Evolutionary conservation across 2,329 filamentous ascomycete genomes (phyloP).

Genomic region (Curvularia sp.): DNA sequence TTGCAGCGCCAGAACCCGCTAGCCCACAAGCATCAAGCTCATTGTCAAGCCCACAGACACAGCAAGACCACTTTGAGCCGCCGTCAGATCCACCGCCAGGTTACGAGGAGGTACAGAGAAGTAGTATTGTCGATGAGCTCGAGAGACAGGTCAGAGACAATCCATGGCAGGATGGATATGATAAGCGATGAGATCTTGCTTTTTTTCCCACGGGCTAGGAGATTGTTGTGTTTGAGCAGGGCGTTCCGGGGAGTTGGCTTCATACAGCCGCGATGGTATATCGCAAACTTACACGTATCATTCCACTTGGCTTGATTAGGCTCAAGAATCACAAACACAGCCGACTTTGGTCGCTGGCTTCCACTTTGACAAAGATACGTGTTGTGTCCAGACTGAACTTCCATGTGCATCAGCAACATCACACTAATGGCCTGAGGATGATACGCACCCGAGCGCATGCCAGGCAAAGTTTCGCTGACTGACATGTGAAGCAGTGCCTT

Average conservation of each 20-base stretch:
- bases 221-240: conserved; percentile 30
- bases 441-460: conserved; percentile 5
- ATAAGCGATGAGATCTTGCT: conserved; percentile 23
- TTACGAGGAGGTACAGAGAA: conserved; percentile 90
- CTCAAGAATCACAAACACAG: conserved; percentile 1
- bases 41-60: conserved; percentile 35
- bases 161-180: conserved; percentile 23
- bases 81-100: conserved; percentile 83
- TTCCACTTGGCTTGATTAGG: neutral
- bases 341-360: neutral
- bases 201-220: conserved; percentile 10
- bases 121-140: conserved; percentile 76
- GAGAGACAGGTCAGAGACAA: conserved; percentile 58
- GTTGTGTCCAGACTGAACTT: neutral
- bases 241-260: conserved; percentile 33
- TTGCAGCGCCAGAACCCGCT: conserved; percentile 26
- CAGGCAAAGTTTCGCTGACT: conserved; percentile 1
- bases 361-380: neutral
- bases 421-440: neutral
- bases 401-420: conserved; percentile 5
- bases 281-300: conserved; percentile 3
- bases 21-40: conserved; percentile 42
- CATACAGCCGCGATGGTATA: conserved; percentile 4
- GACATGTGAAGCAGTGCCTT: conserved; percentile 16
- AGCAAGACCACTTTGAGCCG: conserved; percentile 53